phyloP scores from a whole-genome alignment of 2,329 filamentous ascomycete genomes.

The Exophiala phaeomuriformis region DNA sequence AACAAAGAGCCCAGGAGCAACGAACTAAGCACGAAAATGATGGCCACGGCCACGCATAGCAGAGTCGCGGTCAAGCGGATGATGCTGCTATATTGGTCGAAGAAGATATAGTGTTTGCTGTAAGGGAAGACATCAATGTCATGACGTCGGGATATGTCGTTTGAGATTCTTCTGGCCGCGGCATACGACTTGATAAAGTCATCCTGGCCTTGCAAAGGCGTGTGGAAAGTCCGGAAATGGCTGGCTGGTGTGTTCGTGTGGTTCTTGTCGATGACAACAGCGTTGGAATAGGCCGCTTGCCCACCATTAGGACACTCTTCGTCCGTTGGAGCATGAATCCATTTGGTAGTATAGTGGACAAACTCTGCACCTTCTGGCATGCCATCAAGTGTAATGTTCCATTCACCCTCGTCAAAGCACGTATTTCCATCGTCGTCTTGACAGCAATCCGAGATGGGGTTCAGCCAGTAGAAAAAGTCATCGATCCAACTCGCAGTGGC shows the following conservation, averaged over 20 bases:
- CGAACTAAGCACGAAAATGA: slow-evolving; percentile 75
- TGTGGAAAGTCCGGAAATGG: slow-evolving; percentile 88
- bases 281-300: slow-evolving; percentile 75
- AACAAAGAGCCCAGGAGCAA: slow-evolving; percentile 73
- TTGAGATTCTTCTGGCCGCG: slow-evolving; percentile 78
- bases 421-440: slow-evolving; percentile 63
- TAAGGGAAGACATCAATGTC: slow-evolving; percentile 87
- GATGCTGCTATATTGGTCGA: slow-evolving; percentile 90
- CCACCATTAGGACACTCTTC: slow-evolving; percentile 83
- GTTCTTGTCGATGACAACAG: slow-evolving; percentile 68
- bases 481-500: slow-evolving; percentile 94
- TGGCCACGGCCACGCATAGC: slow-evolving; percentile 71
- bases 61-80: slow-evolving; percentile 70
- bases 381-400: slow-evolving; percentile 81
- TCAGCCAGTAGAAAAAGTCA: slow-evolving; percentile 95
- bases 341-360: slow-evolving; percentile 73
- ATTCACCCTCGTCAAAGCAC: slow-evolving; percentile 74
- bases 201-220: slow-evolving; percentile 73
- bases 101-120: slow-evolving; percentile 97
- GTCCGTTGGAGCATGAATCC: slow-evolving; percentile 71
- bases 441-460: slow-evolving; percentile 67
- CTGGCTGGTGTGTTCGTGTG: slow-evolving; percentile 65
- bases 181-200: slow-evolving; percentile 92
- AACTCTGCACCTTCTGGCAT: slow-evolving; percentile 96
- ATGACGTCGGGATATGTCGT: slow-evolving; percentile 63